phyloP scores from a whole-genome alignment of 805 yeast genomes.

The Starmerella gropengiesseri region DNA sequence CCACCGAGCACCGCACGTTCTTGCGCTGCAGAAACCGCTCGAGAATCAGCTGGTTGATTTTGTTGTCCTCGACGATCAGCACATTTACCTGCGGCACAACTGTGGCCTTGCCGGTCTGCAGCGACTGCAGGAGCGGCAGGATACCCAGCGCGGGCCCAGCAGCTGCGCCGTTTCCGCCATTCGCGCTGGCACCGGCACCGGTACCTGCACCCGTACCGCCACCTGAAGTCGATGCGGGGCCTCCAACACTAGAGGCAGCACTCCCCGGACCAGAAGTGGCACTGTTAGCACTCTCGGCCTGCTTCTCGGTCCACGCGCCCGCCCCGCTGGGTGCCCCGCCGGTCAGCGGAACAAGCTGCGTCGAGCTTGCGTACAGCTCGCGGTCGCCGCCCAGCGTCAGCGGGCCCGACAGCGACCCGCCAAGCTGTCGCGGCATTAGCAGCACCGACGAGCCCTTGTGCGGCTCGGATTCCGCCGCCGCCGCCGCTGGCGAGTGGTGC shows the following conservation, averaged over 20 bases:
- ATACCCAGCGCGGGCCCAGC: too few species aligned
- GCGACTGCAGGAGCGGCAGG: background rate
- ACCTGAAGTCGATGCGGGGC: too few species aligned
- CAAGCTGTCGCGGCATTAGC: slow-evolving; percentile 20
- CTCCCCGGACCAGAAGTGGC: too few species aligned
- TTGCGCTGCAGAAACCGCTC: slow-evolving; percentile 80
- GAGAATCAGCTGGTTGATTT: slow-evolving; percentile 83
- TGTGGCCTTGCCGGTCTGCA: slow-evolving; percentile 14
- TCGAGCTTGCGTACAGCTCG: slow-evolving; percentile 1
- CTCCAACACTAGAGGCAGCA: too few species aligned
- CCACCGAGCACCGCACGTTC: slow-evolving; percentile 71
- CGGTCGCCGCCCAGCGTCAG: background rate
- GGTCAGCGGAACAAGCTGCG: slow-evolving; percentile 3
- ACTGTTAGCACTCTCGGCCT: too few species aligned
- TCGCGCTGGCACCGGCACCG: too few species aligned
- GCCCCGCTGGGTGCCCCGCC: background rate
- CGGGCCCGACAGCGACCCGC: slow-evolving; percentile 1
- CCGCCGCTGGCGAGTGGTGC: slow-evolving; percentile 1
- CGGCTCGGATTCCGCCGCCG: background rate
- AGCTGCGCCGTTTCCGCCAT: too few species aligned
- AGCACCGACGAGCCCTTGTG: slow-evolving; percentile 16
- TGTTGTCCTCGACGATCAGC: slow-evolving; percentile 89
- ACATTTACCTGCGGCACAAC: slow-evolving; percentile 85
- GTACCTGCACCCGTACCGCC: too few species aligned
- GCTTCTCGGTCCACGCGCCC: background rate